Evolutionary conservation across 1,139 yeast genomes (phyloP).

Genomic region (Yamadazyma friedrichii): DNA sequence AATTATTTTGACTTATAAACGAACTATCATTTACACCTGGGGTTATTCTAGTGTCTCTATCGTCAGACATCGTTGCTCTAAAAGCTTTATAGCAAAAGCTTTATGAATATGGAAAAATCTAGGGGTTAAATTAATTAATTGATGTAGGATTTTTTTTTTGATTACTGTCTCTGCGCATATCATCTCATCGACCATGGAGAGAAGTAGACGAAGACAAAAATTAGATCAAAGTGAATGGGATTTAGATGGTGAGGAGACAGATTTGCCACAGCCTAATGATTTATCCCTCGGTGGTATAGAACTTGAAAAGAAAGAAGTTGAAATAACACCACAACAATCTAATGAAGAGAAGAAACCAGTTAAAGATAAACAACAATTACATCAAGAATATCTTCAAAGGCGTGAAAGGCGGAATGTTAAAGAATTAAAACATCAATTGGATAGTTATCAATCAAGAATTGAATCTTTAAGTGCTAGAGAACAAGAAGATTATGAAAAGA

Average conservation of each 20-base stretch:
- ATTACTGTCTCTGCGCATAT: not conserved
- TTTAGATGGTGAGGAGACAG: not conserved
- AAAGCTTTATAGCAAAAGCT: too few relatives aligned
- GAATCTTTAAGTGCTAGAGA: slow-evolving; percentile 41
- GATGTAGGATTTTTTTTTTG: not conserved
- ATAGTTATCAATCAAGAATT: slow-evolving; percentile 41
- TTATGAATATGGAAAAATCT: not conserved
- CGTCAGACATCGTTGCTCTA: not conserved
- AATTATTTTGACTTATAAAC: slow-evolving; percentile 1
- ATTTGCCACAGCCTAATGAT: not conserved
- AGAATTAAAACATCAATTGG: slow-evolving; percentile 38
- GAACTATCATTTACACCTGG: slow-evolving; percentile 8
- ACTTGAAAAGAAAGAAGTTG: too few relatives aligned
- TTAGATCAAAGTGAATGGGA: slow-evolving; percentile 10
- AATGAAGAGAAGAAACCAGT: not conserved
- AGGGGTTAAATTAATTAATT: not conserved
- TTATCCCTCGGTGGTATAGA: not conserved
- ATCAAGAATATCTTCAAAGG: slow-evolving; percentile 33
- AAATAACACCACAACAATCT: not conserved
- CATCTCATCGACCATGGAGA: not conserved
- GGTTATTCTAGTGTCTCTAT: slow-evolving; percentile 7
- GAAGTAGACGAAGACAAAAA: slow-evolving; percentile 11
- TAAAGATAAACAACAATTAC: slow-evolving; percentile 12
- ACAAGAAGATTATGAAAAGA: slow-evolving; percentile 46
- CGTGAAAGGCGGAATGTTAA: slow-evolving; percentile 22